Evolutionary conservation across 1,139 yeast genomes (phyloP), one percentile per base, ranked within the genome.

Genomic region (Pichia sp.): DNA sequence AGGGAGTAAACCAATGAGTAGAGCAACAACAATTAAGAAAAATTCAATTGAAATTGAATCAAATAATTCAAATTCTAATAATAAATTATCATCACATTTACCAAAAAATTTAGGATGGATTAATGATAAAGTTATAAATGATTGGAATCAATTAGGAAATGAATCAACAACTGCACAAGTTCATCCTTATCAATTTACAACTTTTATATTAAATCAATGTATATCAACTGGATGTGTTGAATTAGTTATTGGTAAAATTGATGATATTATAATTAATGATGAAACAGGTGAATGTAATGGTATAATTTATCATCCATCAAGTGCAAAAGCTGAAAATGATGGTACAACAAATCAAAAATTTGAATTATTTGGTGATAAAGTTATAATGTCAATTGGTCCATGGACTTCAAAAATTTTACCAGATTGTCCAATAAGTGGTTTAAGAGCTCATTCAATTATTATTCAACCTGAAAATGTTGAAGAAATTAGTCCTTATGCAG

Each of bases 391-490:
- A 0, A 85, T 87, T 53, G 98, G 98, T 1, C 97, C 97, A 6
- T 90, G 98, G 98, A 89, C 97, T 3, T 82, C 96, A 1, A 84
- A 82, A 57, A 76, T 90, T 37, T 68, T 90, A 47, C 95, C 95
- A 2, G 89, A 85, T 55, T 89, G 97, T 61, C 97, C 97, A 28
- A 87, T 90, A 32, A 80, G 90, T 4, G 96, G 97, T 3, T 71
- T 89, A 51, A 73, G 97, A 54, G 97, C 97, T 1, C 97, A 92
- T 66, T 87, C 97, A 30, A 90, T 92, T 59, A 90, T 97, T 3
- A 78, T 92, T 42, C 79, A 87, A 41, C 97, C 97, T 5, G 77
- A 81, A 49, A 69, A 74, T 45, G 80, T 79, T 43, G 78, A 76
- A 40, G 70, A 74, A 12, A 95, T 92, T 25, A 78, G 95, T 12